Conservation (phyloP, 495 filamentous ascomycete species). For the Trichocladium uniseriatum region DNA sequence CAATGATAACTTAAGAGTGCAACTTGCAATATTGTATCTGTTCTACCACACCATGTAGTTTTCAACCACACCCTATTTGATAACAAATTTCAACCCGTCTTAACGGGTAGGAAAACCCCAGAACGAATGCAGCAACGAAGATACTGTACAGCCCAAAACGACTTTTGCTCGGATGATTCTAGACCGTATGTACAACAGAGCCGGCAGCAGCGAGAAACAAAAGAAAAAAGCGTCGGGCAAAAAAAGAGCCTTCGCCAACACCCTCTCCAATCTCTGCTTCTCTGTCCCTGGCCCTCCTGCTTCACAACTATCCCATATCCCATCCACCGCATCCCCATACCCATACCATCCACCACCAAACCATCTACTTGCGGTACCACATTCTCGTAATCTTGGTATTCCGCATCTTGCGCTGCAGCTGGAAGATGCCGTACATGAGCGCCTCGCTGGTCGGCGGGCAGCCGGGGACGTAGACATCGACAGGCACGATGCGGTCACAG, state of each 20-base stretch:
- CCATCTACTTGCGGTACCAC: slow-evolving; percentile 43
- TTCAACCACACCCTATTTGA: no score
- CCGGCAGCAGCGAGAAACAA: neutral
- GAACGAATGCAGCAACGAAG: neutral
- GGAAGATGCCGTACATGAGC: slow-evolving; percentile 79
- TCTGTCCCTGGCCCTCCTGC: neutral
- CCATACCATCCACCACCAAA: neutral
- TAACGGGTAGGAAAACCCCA: no score
- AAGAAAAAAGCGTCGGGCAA: neutral
- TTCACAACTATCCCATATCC: neutral
- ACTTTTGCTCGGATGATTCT: neutral
- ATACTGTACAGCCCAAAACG: slow-evolving; percentile 1
- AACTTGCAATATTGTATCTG: no score
- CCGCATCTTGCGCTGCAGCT: slow-evolving; percentile 80
- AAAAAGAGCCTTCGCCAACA: neutral
- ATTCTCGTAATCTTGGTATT: slow-evolving; percentile 63
- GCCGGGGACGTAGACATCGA: slow-evolving; percentile 88
- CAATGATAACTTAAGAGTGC: no score
- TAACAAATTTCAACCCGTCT: no score
- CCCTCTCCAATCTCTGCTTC: neutral
- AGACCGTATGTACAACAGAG: slow-evolving; percentile 11
- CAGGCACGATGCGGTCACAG: slow-evolving; percentile 83
- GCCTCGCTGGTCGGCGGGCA: slow-evolving; percentile 87
- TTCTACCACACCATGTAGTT: no score
- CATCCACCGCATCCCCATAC: neutral